Percentiles rank a stretch among this genome's conserved stretches.
These are phyloP conservation scores for Suillus bovinus DNA, from an alignment of 768 basidiomycete genomes.

Conservation along the genomic window DNA sequence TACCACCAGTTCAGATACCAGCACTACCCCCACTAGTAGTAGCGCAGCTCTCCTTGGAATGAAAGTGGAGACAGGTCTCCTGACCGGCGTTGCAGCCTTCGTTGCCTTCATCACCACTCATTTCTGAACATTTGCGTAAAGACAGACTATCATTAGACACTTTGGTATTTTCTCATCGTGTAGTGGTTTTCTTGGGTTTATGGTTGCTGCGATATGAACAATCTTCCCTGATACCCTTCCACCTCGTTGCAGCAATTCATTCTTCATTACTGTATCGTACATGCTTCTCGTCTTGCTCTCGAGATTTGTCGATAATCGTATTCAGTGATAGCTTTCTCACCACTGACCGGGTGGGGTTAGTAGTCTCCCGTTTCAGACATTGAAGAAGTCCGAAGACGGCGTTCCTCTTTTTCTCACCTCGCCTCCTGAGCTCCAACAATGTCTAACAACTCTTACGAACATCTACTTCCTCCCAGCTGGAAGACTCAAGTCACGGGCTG, in stretches of 20 bases:
- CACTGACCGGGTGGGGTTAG: background rate
- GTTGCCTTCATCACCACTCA: slow-evolving; percentile 31
- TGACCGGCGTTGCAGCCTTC: slow-evolving; percentile 37
- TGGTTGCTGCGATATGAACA: slow-evolving; percentile 6
- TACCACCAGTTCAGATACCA: slow-evolving; percentile 26
- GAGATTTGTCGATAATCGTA: background rate
- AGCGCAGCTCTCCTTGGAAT: slow-evolving; percentile 33
- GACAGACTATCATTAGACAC: background rate
- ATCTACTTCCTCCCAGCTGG: slow-evolving; percentile 95
- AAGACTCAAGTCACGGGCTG: slow-evolving; percentile 76
- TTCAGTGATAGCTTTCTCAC: background rate
- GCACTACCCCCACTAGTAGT: slow-evolving; percentile 27
- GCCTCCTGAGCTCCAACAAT: slow-evolving; percentile 11
- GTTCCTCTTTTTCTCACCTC: background rate
- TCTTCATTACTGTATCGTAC: slow-evolving; percentile 1
- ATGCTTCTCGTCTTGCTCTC: background rate
- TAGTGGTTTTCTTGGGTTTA: slow-evolving; percentile 2
- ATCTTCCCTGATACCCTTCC: background rate
- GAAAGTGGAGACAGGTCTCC: slow-evolving; percentile 31
- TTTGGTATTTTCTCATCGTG: background rate
- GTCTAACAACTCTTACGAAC: slow-evolving; percentile 36
- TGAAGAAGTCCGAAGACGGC: background rate
- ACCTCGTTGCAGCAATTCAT: background rate
- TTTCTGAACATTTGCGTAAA: slow-evolving; percentile 18
- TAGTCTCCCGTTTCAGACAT: background rate